Evolutionary conservation across 768 basidiomycete species (phyloP).

Genomic region (Ephemerocybe angulata): DNA sequence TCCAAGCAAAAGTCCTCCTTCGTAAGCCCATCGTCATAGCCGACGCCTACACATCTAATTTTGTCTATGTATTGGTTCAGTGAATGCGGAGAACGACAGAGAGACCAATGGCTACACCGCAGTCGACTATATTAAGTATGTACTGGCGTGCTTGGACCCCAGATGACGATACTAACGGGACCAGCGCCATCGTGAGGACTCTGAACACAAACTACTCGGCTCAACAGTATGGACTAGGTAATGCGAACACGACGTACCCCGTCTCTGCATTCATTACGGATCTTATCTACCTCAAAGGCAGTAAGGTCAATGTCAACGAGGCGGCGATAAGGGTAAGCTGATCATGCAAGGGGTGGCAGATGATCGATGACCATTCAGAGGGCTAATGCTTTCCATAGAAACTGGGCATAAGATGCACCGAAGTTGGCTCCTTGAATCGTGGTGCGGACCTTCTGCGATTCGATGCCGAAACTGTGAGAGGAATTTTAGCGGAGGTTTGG

Average conservation of each 20-base stretch:
- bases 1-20: slow-evolving; percentile 82
- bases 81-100: slow-evolving; percentile 84
- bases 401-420: slow-evolving; percentile 58
- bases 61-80: no score
- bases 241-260: slow-evolving; percentile 61
- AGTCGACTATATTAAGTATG: slow-evolving; percentile 75
- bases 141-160: neutral
- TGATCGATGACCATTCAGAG: slow-evolving; percentile 1
- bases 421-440: slow-evolving; percentile 31
- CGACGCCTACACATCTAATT: no score
- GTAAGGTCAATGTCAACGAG: slow-evolving; percentile 60
- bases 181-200: slow-evolving; percentile 64
- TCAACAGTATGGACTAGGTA: slow-evolving; percentile 54
- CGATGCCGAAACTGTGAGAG: slow-evolving; percentile 42
- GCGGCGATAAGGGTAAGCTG: slow-evolving; percentile 55
- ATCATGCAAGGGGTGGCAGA: neutral
- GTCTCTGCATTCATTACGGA: slow-evolving; percentile 83
- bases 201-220: slow-evolving; percentile 60
- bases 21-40: slow-evolving; percentile 43
- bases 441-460: slow-evolving; percentile 31
- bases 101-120: slow-evolving; percentile 87
- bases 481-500: slow-evolving; percentile 18
- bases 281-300: slow-evolving; percentile 69
- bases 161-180: slow-evolving; percentile 1
- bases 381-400: slow-evolving; percentile 30